A percentile compares a stretch with the other conserved stretches of the same genome.
Conservation (phyloP, 1,284 basidiomycete genomes). For the Mycena citricolor region DNA sequence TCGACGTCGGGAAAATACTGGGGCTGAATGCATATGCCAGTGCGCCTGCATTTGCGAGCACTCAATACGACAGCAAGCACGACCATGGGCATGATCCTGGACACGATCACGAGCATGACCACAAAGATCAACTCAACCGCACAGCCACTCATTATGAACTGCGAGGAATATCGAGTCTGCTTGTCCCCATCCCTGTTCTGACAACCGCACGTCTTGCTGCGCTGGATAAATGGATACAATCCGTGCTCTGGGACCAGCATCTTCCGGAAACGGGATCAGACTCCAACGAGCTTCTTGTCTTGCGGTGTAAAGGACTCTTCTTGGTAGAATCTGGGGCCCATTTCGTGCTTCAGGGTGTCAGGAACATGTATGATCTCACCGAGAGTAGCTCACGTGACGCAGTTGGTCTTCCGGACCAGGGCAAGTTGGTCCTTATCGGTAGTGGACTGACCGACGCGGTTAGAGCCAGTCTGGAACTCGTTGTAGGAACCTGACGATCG, state of each 20-base stretch:
- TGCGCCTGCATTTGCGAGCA: constrained; percentile 24
- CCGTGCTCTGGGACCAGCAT: constrained; percentile 73
- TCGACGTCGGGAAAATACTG: constrained; percentile 75
- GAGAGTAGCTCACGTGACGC: constrained; percentile 40
- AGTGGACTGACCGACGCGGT: constrained; percentile 64
- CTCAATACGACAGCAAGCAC: constrained; percentile 19
- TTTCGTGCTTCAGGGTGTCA: constrained; percentile 83
- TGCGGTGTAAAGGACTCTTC: constrained; percentile 85
- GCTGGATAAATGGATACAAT: constrained; percentile 78
- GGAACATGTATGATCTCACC: constrained; percentile 80
- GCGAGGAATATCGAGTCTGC: constrained; percentile 71
- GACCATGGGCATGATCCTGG: constrained; percentile 33
- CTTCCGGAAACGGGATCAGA: constrained; percentile 30
- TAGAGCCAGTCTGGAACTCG: constrained; percentile 43
- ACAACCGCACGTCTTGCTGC: constrained; percentile 41
- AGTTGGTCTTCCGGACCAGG: constrained; percentile 53
- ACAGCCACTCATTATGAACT: constrained; percentile 57
- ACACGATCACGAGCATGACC: constrained; percentile 37
- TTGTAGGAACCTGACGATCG: too few species aligned
- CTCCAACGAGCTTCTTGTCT: constrained; percentile 48
- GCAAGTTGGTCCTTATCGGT: constrained; percentile 88
- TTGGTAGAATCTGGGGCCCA: constrained; percentile 50
- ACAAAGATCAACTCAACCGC: constrained; percentile 7
- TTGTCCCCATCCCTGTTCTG: constrained; percentile 64
- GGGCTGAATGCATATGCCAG: constrained; percentile 74